Conservation (phyloP, 768 basidiomycete species). For the Boletus rubropictus region DNA sequence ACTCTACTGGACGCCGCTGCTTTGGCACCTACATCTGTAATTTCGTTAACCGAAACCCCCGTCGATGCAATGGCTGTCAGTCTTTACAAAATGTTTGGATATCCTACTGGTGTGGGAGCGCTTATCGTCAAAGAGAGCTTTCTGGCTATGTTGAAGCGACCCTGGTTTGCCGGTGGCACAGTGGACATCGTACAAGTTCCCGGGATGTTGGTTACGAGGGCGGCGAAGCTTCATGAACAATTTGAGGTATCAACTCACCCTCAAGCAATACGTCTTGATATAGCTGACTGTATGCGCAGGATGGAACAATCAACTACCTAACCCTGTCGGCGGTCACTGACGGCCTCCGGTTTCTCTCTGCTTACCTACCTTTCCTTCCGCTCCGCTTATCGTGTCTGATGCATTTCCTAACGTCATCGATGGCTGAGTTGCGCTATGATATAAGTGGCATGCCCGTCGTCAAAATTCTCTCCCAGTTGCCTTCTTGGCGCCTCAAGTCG, state of each 20-base stretch:
- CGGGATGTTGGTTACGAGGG: slow-evolving; percentile 58
- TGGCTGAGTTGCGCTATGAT: slow-evolving; percentile 59
- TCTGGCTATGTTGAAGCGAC: slow-evolving; percentile 52
- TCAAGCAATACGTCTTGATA: not conserved
- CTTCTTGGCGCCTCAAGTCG: slow-evolving; percentile 45
- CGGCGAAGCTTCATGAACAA: slow-evolving; percentile 57
- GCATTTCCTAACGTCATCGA: slow-evolving; percentile 51
- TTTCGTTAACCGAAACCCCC: slow-evolving; percentile 59
- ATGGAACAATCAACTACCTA: slow-evolving; percentile 81
- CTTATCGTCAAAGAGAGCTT: slow-evolving; percentile 70
- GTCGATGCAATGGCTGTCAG: slow-evolving; percentile 81
- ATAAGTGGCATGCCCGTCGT: slow-evolving; percentile 54
- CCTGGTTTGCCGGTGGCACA: slow-evolving; percentile 83
- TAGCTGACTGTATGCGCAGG: slow-evolving; percentile 38
- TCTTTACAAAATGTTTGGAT: slow-evolving; percentile 90
- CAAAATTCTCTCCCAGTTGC: slow-evolving; percentile 60
- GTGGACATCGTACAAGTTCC: slow-evolving; percentile 83
- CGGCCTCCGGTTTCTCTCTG: slow-evolving; percentile 70
- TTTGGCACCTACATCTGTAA: slow-evolving; percentile 62
- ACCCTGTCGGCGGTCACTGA: slow-evolving; percentile 72
- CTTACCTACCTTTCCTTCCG: slow-evolving; percentile 75
- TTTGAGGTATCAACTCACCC: slow-evolving; percentile 55
- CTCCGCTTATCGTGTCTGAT: slow-evolving; percentile 66
- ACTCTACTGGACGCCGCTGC: slow-evolving; percentile 82
- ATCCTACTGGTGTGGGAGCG: slow-evolving; percentile 79